phyloP scores from a whole-genome alignment of 1,284 basidiomycete genomes.

The Leccinum solheimii region DNA sequence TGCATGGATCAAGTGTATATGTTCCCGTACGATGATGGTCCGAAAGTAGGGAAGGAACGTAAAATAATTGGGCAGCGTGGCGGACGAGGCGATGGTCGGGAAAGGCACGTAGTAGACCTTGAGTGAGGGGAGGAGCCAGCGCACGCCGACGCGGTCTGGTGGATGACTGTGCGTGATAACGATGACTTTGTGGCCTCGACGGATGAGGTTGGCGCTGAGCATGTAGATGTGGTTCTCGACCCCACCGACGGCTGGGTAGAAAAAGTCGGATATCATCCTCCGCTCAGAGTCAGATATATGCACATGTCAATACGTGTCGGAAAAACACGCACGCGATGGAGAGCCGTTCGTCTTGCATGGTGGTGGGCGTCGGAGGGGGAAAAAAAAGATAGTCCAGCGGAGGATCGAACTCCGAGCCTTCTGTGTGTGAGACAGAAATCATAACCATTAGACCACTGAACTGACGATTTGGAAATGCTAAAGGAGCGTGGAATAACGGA shows the following conservation, averaged over 20 bases:
- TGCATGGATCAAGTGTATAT: constrained; percentile 86
- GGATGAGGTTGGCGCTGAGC: constrained; percentile 82
- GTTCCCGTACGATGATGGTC: constrained; percentile 85
- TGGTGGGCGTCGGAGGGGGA: not conserved
- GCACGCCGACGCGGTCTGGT: constrained; percentile 82
- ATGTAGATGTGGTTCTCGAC: constrained; percentile 98
- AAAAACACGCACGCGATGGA: constrained; percentile 31
- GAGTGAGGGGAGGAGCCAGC: constrained; percentile 82
- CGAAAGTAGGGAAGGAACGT: constrained; percentile 90
- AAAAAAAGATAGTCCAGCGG: constrained; percentile 40
- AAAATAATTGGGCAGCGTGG: constrained; percentile 94
- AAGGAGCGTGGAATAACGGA: not conserved
- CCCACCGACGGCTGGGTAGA: constrained; percentile 92
- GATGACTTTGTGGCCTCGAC: constrained; percentile 89
- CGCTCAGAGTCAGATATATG: not conserved
- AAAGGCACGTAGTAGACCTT: constrained; percentile 97
- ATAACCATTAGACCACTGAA: constrained; percentile 47
- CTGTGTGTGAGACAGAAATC: constrained; percentile 48
- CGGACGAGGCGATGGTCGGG: constrained; percentile 82
- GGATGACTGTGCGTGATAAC: constrained; percentile 92
- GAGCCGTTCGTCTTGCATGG: constrained; percentile 29
- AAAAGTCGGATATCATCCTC: constrained; percentile 97
- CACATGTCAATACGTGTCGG: not conserved
- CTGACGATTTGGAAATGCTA: constrained; percentile 5
- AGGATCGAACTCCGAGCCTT: constrained; percentile 49